Evolutionary conservation across 1,284 basidiomycete species (phyloP), one percentile per base, ranked within the genome.

Genomic region (Phlebopus sp.): DNA sequence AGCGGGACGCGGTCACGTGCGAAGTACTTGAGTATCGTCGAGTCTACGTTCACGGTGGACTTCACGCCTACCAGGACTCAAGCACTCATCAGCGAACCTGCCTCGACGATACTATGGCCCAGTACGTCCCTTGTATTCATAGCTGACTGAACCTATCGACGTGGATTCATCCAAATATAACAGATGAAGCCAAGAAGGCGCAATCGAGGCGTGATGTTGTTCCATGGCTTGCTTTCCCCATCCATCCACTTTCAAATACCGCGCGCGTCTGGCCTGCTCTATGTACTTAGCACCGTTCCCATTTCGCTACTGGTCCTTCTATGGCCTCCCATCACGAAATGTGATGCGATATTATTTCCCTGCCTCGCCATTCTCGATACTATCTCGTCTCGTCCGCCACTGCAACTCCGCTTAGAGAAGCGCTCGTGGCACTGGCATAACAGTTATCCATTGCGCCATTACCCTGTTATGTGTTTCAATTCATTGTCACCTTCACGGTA

Each of bases 131-230:
- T 29, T 14, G 32, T 9, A 4, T n/a, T 15, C 32, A 15, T 14
- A 15, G 14, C 6, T 9, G 32, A 18, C 32, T 15, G n/a, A 9
- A 7, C 17, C 11, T 34, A 18, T n/a, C 15, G 13, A n/a, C 14
- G 5, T 31, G 19, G 27, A 29, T 11, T 17, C 3, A 14, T 44
- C 42, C 29, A 31, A 19, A 32, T 4, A 34, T 32, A 34, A 29
- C 15, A 11, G 6, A 25, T 17, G 2, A 25, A 21, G n/a, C 32
- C 27, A 41, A 41, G 19, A 46, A 39, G 31, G 27, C 45, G 45
- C 32, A 37, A 47, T 47, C 19, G n/a, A 2, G 17, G 18, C 38
- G 38, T 19, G 27, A 47, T 45, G 47, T 54, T 32, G 38, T 44
- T 23, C 42, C 50, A 53, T 15, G 53, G 42, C 29, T 21, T 30